A percentile compares a stretch with the other conserved stretches of the same genome.
These are phyloP conservation scores for Alternaria solani DNA, from an alignment of 2,329 filamentous ascomycete genomes.

Conservation along the genomic window DNA sequence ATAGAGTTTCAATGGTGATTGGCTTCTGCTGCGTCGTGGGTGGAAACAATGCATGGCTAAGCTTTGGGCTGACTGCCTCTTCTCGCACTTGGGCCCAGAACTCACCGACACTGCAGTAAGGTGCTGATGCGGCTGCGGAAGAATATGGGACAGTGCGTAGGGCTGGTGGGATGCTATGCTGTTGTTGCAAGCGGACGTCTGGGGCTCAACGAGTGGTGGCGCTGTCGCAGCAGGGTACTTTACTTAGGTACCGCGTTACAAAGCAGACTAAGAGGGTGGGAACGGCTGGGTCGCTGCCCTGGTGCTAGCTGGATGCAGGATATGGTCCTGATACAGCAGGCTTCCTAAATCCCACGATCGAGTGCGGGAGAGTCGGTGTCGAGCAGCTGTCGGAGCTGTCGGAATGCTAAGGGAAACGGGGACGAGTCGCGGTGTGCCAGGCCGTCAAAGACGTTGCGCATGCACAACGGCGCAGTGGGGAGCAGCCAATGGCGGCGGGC, in stretches of 20 bases:
- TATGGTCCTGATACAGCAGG: slow-evolving; percentile 34
- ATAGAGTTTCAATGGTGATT: slow-evolving; percentile 14
- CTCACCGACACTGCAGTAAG: slow-evolving; percentile 38
- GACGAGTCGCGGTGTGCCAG: neutral
- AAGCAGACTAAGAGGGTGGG: slow-evolving; percentile 28
- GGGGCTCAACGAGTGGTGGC: slow-evolving; percentile 24
- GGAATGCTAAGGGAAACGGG: neutral
- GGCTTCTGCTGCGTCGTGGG: slow-evolving; percentile 1
- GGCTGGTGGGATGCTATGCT: slow-evolving; percentile 34
- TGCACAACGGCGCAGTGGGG: slow-evolving; percentile 29
- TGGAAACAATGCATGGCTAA: slow-evolving; percentile 22
- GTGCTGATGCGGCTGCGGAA: slow-evolving; percentile 42
- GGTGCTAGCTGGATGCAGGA: slow-evolving; percentile 31
- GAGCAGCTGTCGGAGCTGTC: slow-evolving; percentile 3
- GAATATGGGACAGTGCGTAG: slow-evolving; percentile 39
- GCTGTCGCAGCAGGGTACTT: slow-evolving; percentile 18
- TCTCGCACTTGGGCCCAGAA: slow-evolving; percentile 23
- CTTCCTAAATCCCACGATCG: slow-evolving; percentile 21
- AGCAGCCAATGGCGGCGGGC: slow-evolving; percentile 22
- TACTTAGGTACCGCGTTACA: slow-evolving; percentile 27
- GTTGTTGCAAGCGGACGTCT: slow-evolving; percentile 13
- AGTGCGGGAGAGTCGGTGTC: neutral
- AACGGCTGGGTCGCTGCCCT: slow-evolving; percentile 7
- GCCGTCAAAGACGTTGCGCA: slow-evolving; percentile 28
- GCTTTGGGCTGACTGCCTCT: slow-evolving; percentile 35